Base-by-base conservation (phyloP, 495 filamentous ascomycete genomes). In the Hypomontagnella submonticulosa region DNA sequence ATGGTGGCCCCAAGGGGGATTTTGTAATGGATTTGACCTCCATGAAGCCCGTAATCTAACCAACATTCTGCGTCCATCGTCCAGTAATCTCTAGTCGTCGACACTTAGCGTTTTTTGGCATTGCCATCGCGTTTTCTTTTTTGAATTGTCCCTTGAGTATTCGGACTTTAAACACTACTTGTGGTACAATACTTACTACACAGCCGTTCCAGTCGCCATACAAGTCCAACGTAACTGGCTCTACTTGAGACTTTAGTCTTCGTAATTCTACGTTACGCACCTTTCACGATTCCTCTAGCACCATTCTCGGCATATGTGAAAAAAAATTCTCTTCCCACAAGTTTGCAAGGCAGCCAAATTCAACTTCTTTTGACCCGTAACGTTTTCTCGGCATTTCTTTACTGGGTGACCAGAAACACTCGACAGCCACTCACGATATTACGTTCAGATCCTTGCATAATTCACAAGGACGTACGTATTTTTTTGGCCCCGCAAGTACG, bases 101-200 rank as follows among this genome's bases (percentile, higher is more conserved):
- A 12, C 47, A 16, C 19, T 27, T 47, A 61, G 57, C 57, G 57
- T 61, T 43, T 47, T 61, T 52, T 52, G 57, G 36, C 38, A 6
- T 27, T 6, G 23, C 6, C 23, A 6, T 27, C 23, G 23, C 6
- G 3, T 19, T 36, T 52, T 60, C 36, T 60, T 51, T 51, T 38
- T 27, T 32, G 11, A n/a, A 38, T 52, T 53, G 48, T 15, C 36
- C 47, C 11, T 19, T 16, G 51, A n/a, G 15, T 53, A 44, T 49
- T 61, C 52, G 47, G 57, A 61, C 48, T 61, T 52, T 23, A 11
- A 38, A 19, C 11, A 23, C 38, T 52, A 16, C 4, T 36, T 13
- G 32, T 11, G 32, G 7, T 50, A 19, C 48, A 6, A 4, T 23
- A 52, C 18, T 49, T 9, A 19, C 5, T 44, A 44, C 16, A 49